phyloP scores from a whole-genome alignment of 2,329 filamentous ascomycete genomes.

The Diaporthe citri region DNA sequence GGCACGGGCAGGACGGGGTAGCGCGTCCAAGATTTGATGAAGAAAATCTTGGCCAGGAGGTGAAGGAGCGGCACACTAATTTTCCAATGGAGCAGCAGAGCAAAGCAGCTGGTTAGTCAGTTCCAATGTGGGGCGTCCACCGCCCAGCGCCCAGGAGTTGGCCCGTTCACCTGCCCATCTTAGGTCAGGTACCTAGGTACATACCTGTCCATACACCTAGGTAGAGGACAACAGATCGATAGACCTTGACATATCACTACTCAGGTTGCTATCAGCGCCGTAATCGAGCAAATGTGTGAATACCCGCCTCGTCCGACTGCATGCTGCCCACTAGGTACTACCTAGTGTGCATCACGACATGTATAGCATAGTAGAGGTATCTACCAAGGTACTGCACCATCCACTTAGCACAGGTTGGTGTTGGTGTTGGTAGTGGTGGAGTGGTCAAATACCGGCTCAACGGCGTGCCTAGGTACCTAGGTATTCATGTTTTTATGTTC shows the following conservation, averaged over 20 bases:
- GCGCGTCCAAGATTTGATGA: constrained; percentile 25
- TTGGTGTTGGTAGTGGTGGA: not conserved
- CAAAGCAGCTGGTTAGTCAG: not conserved
- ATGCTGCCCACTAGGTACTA: not conserved
- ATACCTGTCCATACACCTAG: not conserved
- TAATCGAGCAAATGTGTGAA: not conserved
- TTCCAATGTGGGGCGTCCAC: not conserved
- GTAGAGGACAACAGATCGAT: not conserved
- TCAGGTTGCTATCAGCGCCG: not conserved
- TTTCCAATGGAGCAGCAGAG: constrained; percentile 4
- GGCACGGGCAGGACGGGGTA: not conserved
- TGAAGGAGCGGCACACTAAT: constrained; percentile 28
- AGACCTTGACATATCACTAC: not conserved
- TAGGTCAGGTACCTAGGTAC: not conserved
- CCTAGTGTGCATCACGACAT: not conserved
- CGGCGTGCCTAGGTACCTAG: not conserved
- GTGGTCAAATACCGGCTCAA: not conserved
- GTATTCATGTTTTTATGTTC: not conserved
- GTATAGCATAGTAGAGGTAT: not conserved
- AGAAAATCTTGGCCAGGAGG: constrained; percentile 25
- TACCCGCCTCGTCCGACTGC: not conserved
- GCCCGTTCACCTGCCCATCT: not conserved
- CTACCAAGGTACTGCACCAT: no score
- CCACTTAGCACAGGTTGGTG: not conserved
- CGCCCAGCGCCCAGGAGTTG: no score